Base-by-base conservation (phyloP, 2,329 filamentous ascomycete genomes). In the Verticillium nubilum region DNA sequence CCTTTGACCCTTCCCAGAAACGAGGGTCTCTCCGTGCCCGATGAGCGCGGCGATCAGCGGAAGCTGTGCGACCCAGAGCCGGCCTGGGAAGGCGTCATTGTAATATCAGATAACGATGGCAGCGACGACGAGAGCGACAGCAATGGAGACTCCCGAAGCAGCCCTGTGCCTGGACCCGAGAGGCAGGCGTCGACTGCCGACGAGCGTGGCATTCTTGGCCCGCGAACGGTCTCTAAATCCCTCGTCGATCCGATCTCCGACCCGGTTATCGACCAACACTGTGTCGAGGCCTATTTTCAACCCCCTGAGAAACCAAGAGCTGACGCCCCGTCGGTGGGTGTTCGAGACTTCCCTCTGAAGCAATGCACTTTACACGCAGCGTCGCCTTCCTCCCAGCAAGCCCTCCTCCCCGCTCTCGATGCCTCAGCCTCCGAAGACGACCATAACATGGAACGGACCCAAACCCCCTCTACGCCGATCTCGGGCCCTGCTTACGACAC, bases 371-470 rank as follows among this genome's bases (percentile, higher is more conserved):
- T n/a, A n/a, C 37, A 47, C n/a, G 9, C 37, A 19, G n/a, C 37
- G 37, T 47, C 37, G n/a, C n/a, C 10, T 47, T 47, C 37, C n/a
- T 10, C n/a, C 19, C 17, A 47, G 37, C 37, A 47, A 57, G 63
- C 12, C 65, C 57, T 47, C 37, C 9, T 47, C 17, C 37, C n/a
- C 37, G 37, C n/a, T n/a, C n/a, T n/a, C 17, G 37, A 9, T 47
- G 17, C 17, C 17, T 23, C 37, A 23, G 37, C 37, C n/a, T 47
- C 23, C 37, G 37, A 47, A 19, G 37, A 47, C 37, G 37, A 47
- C 37, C n/a, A 19, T 10, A n/a, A n/a, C 17, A 47, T 47, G n/a
- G n/a, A 47, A n/a, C 29, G 29, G 29, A 31, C 37, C 37, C 37
- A 47, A 47, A 23, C 10, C n/a, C 37, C 17, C 37, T 47, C 4